Evolutionary conservation across 306 rosid species (phyloP), one percentile per base, ranked within the genome.

Genomic region (Geum urbanum): DNA sequence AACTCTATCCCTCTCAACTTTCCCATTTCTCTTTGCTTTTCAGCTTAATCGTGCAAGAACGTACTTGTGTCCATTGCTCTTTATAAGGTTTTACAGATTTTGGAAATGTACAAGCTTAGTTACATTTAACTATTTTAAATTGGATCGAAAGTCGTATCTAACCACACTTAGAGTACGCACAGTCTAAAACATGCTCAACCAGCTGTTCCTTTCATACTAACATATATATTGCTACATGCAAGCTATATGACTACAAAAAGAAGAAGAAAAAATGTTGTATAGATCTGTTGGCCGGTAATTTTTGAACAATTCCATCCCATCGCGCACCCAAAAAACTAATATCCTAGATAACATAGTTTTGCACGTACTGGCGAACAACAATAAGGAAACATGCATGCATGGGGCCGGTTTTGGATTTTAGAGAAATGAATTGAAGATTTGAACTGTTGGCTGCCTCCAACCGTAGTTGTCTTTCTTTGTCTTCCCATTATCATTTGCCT

Each of bases 401-500:
- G 32, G 32, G 54, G 7, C 47, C n/a, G 24, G 45, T 5, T 19
- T 39, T 13, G 40, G 7, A 10, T 52, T 69, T 19, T 41, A 51
- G 40, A 20, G 43, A 53, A 69, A 18, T 53, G 63, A 69, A 52
- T 18, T 69, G 41, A 22, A 40, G n/a, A 69, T 13, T 69, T 19
- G 20, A 53, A 65, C 75, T 66, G 63, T 73, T 78, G 72, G 66
- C 74, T 75, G 54, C 14, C 27, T 68, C 74, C 82, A 82, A 64
- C 81, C 74, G 40, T 80, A 48, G 52, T 82, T 64, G 81, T 74
- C 80, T 76, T 75, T 76, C 70, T 55, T 71, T 79, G 73, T 77
- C 74, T 78, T 83, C 74, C 90, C 88, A 88, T 87, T 77, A 79
- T 68, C 8, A 7, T 61, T 83, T 88, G 86, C 84, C 80, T 63